Evolutionary conservation across 345 rosid species (phyloP).

Genomic region (Brassica napus): DNA sequence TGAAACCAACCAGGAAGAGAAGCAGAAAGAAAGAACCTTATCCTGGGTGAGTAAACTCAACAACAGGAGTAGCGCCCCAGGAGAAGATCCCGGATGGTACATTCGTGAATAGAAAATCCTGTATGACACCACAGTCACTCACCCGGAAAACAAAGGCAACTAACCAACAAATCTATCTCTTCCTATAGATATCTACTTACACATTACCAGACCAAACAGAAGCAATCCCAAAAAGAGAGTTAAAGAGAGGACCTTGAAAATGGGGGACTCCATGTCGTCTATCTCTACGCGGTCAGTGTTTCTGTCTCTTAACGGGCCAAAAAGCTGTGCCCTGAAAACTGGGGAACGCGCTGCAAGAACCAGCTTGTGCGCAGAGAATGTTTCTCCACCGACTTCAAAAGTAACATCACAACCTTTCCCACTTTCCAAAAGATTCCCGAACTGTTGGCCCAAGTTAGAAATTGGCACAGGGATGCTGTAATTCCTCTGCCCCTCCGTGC

Average conservation of each 20-base stretch:
- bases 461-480: constrained; percentile 59
- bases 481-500: constrained; percentile 66
- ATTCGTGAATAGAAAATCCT: constrained; percentile 49
- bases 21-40: constrained; percentile 56
- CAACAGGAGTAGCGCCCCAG: constrained; percentile 56
- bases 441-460: constrained; percentile 58
- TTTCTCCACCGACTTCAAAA: constrained; percentile 65
- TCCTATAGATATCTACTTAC: constrained; percentile 31
- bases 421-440: constrained; percentile 63
- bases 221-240: neutral
- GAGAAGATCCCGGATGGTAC: constrained; percentile 55
- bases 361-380: constrained; percentile 67
- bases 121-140: constrained; percentile 69
- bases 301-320: constrained; percentile 65
- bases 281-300: constrained; percentile 51
- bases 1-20: constrained; percentile 34
- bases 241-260: constrained; percentile 60
- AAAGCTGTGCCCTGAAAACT: constrained; percentile 80
- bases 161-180: constrained; percentile 47
- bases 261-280: constrained; percentile 67
- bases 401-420: constrained; percentile 57
- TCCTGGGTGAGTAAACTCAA: constrained; percentile 48
- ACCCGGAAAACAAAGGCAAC: constrained; percentile 39
- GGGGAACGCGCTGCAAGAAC: constrained; percentile 80
- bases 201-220: neutral